Base-by-base conservation (phyloP, 139 green algal species). In the Parachlorella kessleri region DNA sequence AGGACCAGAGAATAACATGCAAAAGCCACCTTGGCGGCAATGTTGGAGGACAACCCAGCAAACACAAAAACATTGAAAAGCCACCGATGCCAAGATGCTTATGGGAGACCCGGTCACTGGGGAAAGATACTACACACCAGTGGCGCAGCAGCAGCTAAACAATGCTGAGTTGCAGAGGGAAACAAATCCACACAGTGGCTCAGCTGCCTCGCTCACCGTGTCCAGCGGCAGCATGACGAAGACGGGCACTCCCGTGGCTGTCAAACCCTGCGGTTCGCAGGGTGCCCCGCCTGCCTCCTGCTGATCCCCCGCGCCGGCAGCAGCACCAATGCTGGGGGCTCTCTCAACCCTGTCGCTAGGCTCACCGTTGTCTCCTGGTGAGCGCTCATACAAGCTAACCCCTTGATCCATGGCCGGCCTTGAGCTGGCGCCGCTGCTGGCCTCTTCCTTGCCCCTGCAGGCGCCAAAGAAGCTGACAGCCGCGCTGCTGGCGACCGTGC, bases 171-270 rank as follows among this genome's bases (percentile, higher is more conserved):
- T 59, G 48, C 14, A 14, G 48, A 18, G 14, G 48, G n/a, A n/a
- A n/a, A n/a, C n/a, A n/a, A n/a, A n/a, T n/a, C n/a, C n/a, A n/a
- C n/a, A n/a, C n/a, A n/a, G n/a, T n/a, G n/a, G n/a, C n/a, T 59
- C 14, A 59, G 48, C 48, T 59, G 14, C 3, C 28, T 67, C 3
- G 8, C 83, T 84, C 53, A 98, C 93, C 59, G 95, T 97, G 84
- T 98, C 95, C 26, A 98, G 78, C 0, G 95, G 95, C 6, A 98
- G 83, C 95, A 98, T 98, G 3, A 98, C 89, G 75, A 91, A 98
- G 0, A 97, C 91, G 28, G 87, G 82, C 1, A 91, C 81, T 6
- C 66, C 70, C 5, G 26, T 71, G 55, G 59, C 37, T 14, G 73
- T 59, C 14, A 28, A 59, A 14, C 14, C 21, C 21, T 68, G 71